Conservation (phyloP, 441 rosid species). For the Bocquillonia castaneifolia region DNA sequence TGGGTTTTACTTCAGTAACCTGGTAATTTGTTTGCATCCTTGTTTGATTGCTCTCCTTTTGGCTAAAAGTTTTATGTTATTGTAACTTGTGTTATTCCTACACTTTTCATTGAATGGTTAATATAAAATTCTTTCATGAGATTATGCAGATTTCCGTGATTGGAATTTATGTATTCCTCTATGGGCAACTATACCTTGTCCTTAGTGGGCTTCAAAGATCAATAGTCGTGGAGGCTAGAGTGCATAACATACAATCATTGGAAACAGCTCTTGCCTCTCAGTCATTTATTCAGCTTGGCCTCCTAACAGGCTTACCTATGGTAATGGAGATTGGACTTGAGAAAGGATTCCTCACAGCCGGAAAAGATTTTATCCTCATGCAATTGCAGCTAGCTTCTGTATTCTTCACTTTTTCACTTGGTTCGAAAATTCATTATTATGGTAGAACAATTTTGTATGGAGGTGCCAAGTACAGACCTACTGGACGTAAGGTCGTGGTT, state of each 20-base stretch:
- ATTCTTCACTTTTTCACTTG: slow-evolving; percentile 98
- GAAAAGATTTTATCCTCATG: slow-evolving; percentile 94
- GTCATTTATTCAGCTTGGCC: slow-evolving; percentile 95
- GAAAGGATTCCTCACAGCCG: slow-evolving; percentile 86
- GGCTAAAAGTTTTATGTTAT: background rate
- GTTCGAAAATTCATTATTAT: slow-evolving; percentile 82
- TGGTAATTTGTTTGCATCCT: slow-evolving; percentile 50
- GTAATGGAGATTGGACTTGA: slow-evolving; percentile 98
- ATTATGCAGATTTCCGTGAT: slow-evolving; percentile 66
- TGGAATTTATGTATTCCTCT: slow-evolving; percentile 85
- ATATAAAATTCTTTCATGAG: slow-evolving; percentile 10
- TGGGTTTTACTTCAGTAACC: slow-evolving; percentile 86
- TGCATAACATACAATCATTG: slow-evolving; percentile 73
- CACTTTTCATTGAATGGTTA: background rate
- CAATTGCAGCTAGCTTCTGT: slow-evolving; percentile 94
- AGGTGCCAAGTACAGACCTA: slow-evolving; percentile 90
- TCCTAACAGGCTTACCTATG: slow-evolving; percentile 95
- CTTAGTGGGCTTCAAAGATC: slow-evolving; percentile 87
- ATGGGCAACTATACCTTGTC: slow-evolving; percentile 94
- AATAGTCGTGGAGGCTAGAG: slow-evolving; percentile 70
- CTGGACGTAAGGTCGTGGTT: slow-evolving; percentile 94
- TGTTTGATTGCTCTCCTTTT: slow-evolving; percentile 1
- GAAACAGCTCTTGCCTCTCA: slow-evolving; percentile 99
- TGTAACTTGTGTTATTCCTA: background rate
- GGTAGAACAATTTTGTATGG: slow-evolving; percentile 92